Conservation (phyloP, 2,329 filamentous ascomycete species). For the Beauveria bassiana region DNA sequence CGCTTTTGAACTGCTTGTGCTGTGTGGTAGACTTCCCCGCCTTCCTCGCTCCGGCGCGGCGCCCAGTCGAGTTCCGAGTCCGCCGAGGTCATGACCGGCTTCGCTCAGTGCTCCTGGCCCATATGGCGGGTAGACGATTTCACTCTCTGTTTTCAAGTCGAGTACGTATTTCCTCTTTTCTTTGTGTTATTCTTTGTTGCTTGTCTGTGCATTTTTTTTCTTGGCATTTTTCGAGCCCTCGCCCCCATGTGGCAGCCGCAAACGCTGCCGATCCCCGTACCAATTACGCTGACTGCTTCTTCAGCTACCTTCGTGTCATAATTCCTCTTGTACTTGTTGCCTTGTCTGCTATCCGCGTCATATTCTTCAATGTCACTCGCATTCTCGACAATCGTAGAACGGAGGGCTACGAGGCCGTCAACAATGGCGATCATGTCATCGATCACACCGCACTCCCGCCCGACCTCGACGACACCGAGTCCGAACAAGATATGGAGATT, state of each 20-base stretch:
- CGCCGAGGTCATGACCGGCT: constrained; percentile 31
- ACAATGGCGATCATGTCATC: neutral
- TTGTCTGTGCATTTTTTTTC: neutral
- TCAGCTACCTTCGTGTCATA: constrained; percentile 24
- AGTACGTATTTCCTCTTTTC: neutral
- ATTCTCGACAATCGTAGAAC: neutral
- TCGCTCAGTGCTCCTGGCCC: constrained; percentile 49
- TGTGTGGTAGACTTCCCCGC: neutral
- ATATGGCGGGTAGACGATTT: constrained; percentile 60
- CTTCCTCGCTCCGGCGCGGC: neutral
- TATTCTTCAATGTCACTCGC: constrained; percentile 3
- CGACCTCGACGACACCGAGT: constrained; percentile 31
- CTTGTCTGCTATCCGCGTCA: constrained; percentile 1
- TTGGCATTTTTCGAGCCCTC: no score
- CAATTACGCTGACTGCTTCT: constrained; percentile 6
- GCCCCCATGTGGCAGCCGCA: neutral
- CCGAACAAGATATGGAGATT: constrained; percentile 45
- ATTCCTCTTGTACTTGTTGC: neutral
- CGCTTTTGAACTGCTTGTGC: neutral
- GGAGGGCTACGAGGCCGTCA: neutral
- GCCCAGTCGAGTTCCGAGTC: neutral
- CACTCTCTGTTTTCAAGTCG: constrained; percentile 44
- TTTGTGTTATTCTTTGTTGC: neutral
- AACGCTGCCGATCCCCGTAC: neutral
- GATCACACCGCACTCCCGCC: constrained; percentile 47